Evolutionary conservation across 805 yeast species (phyloP).

Genomic region (Phaffomyces opuntiae): DNA sequence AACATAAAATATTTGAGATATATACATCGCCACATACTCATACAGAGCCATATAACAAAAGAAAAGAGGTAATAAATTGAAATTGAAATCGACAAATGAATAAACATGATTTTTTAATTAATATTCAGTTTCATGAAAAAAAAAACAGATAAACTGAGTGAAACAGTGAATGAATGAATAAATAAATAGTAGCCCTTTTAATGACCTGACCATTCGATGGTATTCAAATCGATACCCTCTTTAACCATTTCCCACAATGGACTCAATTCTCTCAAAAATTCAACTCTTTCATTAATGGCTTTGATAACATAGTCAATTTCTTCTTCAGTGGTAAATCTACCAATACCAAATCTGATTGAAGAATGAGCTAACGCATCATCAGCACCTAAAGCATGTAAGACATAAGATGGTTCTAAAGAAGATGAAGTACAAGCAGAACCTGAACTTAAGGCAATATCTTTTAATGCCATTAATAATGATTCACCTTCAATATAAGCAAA

Average conservation of each 20-base stretch:
- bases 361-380: conserved; percentile 98
- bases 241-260: conserved; percentile 99
- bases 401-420: conserved; percentile 95
- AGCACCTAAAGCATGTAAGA: conserved; percentile 92
- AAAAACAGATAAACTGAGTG: too few relatives aligned
- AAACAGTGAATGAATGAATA: neutral
- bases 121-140: too few relatives aligned
- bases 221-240: conserved; percentile 90
- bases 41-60: too few relatives aligned
- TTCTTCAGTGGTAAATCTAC: conserved; percentile 93
- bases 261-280: conserved; percentile 82
- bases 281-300: conserved; percentile 85
- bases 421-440: conserved; percentile 99
- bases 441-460: conserved; percentile 91
- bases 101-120: too few relatives aligned
- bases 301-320: conserved; percentile 91
- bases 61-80: too few relatives aligned
- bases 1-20: too few relatives aligned
- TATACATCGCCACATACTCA: too few relatives aligned
- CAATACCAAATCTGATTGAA: conserved; percentile 95
- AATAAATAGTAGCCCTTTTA: conserved; percentile 21
- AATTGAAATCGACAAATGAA: too few relatives aligned
- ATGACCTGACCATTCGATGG: conserved; percentile 98
- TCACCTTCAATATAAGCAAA: conserved; percentile 98
- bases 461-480: conserved; percentile 92